A percentile compares a stretch with the other conserved stretches of the same genome.
These are phyloP conservation scores for Auriscalpium microsporum DNA, from an alignment of 768 basidiomycete genomes.

Conservation along the genomic window DNA sequence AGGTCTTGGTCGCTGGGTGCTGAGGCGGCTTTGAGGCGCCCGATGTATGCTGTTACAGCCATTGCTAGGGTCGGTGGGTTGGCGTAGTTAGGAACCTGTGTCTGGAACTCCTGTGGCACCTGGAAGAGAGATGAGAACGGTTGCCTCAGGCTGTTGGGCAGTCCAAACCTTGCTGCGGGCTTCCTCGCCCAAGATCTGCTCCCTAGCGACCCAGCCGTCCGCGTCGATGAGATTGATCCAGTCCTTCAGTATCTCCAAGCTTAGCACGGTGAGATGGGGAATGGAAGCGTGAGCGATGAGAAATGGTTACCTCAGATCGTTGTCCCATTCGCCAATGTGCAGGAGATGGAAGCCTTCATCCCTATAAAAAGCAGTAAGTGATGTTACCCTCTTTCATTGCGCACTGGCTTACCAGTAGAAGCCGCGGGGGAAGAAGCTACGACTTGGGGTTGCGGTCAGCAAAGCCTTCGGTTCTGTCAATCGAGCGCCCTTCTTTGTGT, in stretches of 20 bases:
- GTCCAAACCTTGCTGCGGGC: conserved; percentile 76
- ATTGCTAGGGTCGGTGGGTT: conserved; percentile 94
- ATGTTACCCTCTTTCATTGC: neutral
- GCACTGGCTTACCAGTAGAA: conserved; percentile 79
- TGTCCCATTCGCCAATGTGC: conserved; percentile 90
- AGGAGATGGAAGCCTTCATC: conserved; percentile 96
- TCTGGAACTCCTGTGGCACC: conserved; percentile 87
- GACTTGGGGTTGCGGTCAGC: conserved; percentile 87
- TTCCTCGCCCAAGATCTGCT: conserved; percentile 95
- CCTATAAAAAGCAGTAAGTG: conserved; percentile 36
- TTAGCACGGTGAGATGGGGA: conserved; percentile 19
- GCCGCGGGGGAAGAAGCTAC: conserved; percentile 95
- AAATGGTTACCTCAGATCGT: conserved; percentile 57
- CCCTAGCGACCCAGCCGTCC: conserved; percentile 92
- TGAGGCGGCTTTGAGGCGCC: conserved; percentile 46
- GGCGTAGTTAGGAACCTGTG: conserved; percentile 88
- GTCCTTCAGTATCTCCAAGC: conserved; percentile 80
- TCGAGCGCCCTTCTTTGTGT: conserved; percentile 42
- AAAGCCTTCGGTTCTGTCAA: conserved; percentile 70
- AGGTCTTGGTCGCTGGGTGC: conserved; percentile 54
- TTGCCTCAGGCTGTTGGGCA: neutral
- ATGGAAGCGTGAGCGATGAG: neutral
- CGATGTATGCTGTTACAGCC: conserved; percentile 87
- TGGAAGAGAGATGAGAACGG: conserved; percentile 20
- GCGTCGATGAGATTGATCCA: conserved; percentile 91